phyloP scores from a whole-genome alignment of 2,329 filamentous ascomycete species.

The Pseudogymnoascus sp. region DNA sequence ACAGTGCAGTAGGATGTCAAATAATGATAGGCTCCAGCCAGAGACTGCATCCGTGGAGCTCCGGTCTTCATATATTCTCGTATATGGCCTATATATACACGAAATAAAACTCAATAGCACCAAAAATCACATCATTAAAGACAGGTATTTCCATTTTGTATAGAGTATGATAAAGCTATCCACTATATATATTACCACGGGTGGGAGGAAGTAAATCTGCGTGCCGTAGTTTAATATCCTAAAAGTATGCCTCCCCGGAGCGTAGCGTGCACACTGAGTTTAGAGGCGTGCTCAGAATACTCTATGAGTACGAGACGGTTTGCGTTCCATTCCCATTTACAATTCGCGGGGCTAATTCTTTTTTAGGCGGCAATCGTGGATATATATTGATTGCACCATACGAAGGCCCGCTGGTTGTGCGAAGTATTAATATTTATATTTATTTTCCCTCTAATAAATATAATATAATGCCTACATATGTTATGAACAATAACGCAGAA shows the following conservation, averaged over 20 bases:
- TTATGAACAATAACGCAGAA: background rate
- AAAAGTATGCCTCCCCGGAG: background rate
- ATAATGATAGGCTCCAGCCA: background rate
- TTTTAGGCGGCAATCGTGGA: slow-evolving; percentile 6
- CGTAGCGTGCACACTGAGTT: background rate
- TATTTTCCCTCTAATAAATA: background rate
- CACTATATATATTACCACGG: background rate
- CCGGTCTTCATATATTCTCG: background rate
- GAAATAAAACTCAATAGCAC: background rate
- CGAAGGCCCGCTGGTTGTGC: background rate
- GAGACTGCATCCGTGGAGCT: background rate
- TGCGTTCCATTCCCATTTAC: background rate
- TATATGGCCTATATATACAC: background rate
- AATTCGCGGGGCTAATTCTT: background rate
- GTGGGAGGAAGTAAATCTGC: background rate
- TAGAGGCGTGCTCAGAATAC: no score
- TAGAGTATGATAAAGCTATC: background rate
- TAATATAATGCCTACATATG: background rate
- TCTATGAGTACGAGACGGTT: background rate
- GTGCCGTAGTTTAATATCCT: background rate
- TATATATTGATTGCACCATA: background rate
- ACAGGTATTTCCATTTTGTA: background rate
- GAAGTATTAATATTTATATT: background rate
- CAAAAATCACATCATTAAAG: background rate
- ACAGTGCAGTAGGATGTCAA: background rate